These are phyloP conservation scores for Mycotypha africana DNA, from an alignment of 371 early-diverging fungal species.

Conservation along the genomic window DNA sequence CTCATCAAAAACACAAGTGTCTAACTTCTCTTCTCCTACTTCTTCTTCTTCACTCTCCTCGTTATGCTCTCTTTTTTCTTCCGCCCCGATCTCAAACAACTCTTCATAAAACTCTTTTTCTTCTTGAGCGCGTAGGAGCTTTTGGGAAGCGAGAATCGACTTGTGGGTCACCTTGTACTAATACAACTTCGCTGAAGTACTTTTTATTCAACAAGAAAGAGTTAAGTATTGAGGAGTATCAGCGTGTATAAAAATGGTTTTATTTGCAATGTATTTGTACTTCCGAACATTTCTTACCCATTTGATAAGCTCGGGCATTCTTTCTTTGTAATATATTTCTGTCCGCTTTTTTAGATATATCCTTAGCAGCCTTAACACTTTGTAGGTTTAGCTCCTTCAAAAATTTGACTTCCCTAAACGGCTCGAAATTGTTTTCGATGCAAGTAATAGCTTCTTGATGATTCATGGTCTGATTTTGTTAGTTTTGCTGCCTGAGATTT, in stretches of 20 bases:
- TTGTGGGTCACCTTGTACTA: neutral
- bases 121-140: slow-evolving; percentile 2
- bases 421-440: slow-evolving; percentile 1
- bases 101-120: neutral
- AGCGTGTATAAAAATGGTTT: slow-evolving; percentile 1
- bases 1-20: neutral
- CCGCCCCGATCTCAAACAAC: neutral
- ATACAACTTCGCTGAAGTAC: neutral
- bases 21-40: slow-evolving; percentile 1
- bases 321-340: slow-evolving; percentile 1
- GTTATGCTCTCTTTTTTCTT: neutral
- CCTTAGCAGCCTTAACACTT: neutral
- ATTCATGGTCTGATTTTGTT: neutral
- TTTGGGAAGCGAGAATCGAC: slow-evolving; percentile 1
- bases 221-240: neutral
- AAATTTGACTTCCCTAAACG: slow-evolving; percentile 1
- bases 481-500: too few species aligned
- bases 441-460: slow-evolving; percentile 1
- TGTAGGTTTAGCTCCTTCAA: slow-evolving; percentile 1
- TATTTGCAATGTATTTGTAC: neutral
- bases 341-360: slow-evolving; percentile 1
- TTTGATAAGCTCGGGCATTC: slow-evolving; percentile 3
- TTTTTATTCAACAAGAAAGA: slow-evolving; percentile 1
- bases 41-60: neutral
- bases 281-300: slow-evolving; percentile 1